Evolutionary conservation across 2,329 filamentous ascomycete genomes (phyloP).

Genomic region (Tolypocladium amazonense): DNA sequence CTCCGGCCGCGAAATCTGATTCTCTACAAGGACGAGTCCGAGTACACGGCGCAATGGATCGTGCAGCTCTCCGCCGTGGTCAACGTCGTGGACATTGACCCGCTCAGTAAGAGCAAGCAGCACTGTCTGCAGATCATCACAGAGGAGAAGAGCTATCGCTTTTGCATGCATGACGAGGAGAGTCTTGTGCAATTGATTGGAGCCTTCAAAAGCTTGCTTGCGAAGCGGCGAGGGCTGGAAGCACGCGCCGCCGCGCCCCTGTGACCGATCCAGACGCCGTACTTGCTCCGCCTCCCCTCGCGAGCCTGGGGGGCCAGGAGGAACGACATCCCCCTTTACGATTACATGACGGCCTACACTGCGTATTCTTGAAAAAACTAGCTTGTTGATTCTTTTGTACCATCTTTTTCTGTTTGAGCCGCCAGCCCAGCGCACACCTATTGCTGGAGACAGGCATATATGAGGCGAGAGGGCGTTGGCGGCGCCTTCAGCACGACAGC

Average conservation of each 20-base stretch:
- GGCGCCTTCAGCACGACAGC: background rate
- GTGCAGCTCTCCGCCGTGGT: slow-evolving; percentile 70
- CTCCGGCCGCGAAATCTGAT: slow-evolving; percentile 75
- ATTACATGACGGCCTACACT: background rate
- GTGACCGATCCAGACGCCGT: background rate
- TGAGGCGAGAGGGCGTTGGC: background rate
- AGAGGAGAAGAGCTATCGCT: slow-evolving; percentile 75
- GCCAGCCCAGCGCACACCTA: background rate
- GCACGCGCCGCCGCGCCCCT: slow-evolving; percentile 29
- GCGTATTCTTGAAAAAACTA: background rate
- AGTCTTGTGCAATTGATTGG: slow-evolving; percentile 74
- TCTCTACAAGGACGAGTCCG: slow-evolving; percentile 85
- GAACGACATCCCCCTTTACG: background rate
- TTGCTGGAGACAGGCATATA: background rate
- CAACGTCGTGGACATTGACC: slow-evolving; percentile 86
- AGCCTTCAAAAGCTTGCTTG: slow-evolving; percentile 77
- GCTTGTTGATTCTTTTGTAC: background rate
- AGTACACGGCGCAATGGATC: slow-evolving; percentile 80
- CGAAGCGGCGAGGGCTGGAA: slow-evolving; percentile 55
- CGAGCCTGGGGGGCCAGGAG: background rate
- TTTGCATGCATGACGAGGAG: slow-evolving; percentile 74
- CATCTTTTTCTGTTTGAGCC: background rate
- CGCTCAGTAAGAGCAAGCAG: slow-evolving; percentile 71
- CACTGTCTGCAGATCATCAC: slow-evolving; percentile 89
- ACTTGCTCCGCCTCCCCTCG: background rate